Evolutionary conservation across 768 basidiomycete genomes (phyloP), one percentile per base, ranked within the genome.

Genomic region (Aureoboletus auriporus): DNA sequence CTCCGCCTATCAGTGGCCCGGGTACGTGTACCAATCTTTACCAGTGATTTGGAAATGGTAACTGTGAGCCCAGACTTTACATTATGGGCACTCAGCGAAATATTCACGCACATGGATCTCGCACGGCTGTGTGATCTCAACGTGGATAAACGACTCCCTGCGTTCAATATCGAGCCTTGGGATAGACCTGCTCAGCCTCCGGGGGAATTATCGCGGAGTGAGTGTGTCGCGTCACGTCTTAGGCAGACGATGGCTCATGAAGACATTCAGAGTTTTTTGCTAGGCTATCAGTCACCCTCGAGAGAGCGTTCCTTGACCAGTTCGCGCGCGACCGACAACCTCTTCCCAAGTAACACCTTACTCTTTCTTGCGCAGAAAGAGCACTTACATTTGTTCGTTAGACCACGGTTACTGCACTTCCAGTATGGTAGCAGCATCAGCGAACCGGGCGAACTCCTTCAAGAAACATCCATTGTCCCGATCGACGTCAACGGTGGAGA

Each of bases 91-190:
- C 63, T 87, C 37, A 70, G 84, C 39, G 85, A 87, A 61, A 71
- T 84, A 38, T 86, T 83, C 60, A 76, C 79, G 3, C 78, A 86
- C 54, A 75, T 89, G 71, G 86, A 89, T 54, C 68, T 86, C 10
- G 84, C 80, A 6, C 71, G 75, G 12, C 58, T 87, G 10, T 73
- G 76, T 30, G 75, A 79, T 33, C 73, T 89, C 17, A 72, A 77
- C 29, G 77, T 80, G 35, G 76, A 76, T 29, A 70, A 75, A 10
- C 67, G 75, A 6, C 63, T 86, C 23, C 65, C 72, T 3, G 74
- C 74, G 0, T 72, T 84, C 45, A 60, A 69, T 4, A 71, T 77
- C 6, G 62, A 64, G 12, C 64, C 72, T 6, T 73, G 70, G 69
- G 71, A 55, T 41, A 69, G 46, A 46, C 71, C 60, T 6, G 40